Base-by-base conservation (phyloP, 1,284 basidiomycete genomes). In the Trichosporon sp. region DNA sequence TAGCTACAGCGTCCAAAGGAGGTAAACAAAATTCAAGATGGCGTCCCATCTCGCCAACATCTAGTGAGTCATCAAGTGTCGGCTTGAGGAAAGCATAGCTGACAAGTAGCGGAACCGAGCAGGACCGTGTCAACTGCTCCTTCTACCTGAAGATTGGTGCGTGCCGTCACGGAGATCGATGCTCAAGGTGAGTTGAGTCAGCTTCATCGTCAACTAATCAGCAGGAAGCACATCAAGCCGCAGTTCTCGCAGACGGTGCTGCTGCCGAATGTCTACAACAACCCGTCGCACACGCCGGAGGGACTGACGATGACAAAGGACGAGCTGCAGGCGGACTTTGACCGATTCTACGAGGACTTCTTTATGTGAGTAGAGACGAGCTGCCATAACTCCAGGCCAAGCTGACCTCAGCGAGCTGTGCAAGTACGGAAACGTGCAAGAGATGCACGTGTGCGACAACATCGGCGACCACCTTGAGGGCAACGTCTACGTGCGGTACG, bases 401-500 rank as follows among this genome's bases (percentile, higher is more conserved):
- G 25, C 51, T 68, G 53, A 64, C 65, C 25, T 38, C 64, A 63
- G 85, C 77, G 96, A 99, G 81, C 84, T 99, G 63, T 87, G 92
- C 68, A 96, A 97, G 83, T 98, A 95, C 81, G 97, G 97, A 2
- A 90, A 98, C 83, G 86, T 99, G 64, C 85, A 97, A 66, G 97
- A 99, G 84, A 87, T 99, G 75, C 95, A 98, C 84, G 94, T 99
- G 7, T 99, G 97, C 81, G 97, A 99, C 85, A 99, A 99, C 80
- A 95, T 99, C 32, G 97, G 97, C 29, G 97, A 99, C 81, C 97
- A 99, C 82, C 86, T 99, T 58, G 95, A 98, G 78, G 97, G 97
- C 31, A 99, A 99, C 79, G 97, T 99, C 1, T 99, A 99, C 80
- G 97, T 95, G 12, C 88, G 97, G 56, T 99, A 94, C 81, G 95